phyloP scores from a whole-genome alignment of 208 protist genomes.

The Leishmania martiniquensis region DNA sequence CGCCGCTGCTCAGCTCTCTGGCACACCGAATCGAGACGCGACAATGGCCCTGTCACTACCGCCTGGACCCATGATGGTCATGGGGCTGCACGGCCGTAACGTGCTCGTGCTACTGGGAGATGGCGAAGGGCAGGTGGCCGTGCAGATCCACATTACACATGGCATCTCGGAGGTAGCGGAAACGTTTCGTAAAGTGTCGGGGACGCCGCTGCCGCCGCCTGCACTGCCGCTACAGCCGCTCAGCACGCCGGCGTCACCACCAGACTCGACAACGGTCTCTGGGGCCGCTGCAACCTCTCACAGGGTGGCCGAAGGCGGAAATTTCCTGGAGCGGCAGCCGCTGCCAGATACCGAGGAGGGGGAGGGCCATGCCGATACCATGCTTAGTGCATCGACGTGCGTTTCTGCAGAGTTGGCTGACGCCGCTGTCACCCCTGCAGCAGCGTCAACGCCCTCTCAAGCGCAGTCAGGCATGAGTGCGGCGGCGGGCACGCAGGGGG shows the following conservation, averaged over 20 bases:
- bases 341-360: background rate
- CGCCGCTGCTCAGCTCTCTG: background rate
- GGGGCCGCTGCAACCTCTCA: background rate
- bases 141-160: constrained; percentile 13
- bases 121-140: constrained; percentile 25
- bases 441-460: background rate
- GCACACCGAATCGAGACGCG: background rate
- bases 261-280: background rate
- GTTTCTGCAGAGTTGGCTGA: background rate
- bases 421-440: background rate
- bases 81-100: constrained; percentile 46
- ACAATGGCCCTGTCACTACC: background rate
- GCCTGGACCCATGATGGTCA: constrained; percentile 17
- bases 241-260: background rate
- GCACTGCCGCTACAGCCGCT: constrained; percentile 25
- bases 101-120: constrained; percentile 48
- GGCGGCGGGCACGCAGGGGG: background rate
- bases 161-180: constrained; percentile 23
- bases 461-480: background rate
- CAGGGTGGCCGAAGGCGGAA: background rate
- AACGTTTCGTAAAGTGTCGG: constrained; percentile 38
- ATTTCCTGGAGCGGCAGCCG: background rate
- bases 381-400: background rate
- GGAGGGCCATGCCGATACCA: background rate
- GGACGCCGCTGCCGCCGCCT: constrained; percentile 15